Conservation (phyloP, 2,329 filamentous ascomycete species). For the Fusarium armeniacum region DNA sequence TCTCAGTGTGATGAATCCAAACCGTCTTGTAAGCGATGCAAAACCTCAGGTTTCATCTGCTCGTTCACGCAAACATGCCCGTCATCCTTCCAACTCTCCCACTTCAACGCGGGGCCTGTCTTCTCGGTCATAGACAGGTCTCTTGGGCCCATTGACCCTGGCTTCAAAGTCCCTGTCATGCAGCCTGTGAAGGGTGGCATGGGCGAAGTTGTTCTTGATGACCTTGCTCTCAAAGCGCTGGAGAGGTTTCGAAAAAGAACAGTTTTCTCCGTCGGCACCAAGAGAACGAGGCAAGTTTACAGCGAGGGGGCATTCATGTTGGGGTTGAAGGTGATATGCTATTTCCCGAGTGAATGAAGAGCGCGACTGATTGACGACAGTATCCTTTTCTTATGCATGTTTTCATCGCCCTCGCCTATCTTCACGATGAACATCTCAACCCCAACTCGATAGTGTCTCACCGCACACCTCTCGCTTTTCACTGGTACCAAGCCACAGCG, state of each 20-base stretch:
- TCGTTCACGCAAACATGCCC: conserved; percentile 56
- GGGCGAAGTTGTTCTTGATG: conserved; percentile 52
- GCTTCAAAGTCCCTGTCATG: conserved; percentile 46
- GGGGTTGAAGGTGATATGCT: conserved; percentile 54
- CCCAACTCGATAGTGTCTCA: conserved; percentile 44
- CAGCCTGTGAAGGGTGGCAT: conserved; percentile 34
- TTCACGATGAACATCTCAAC: conserved; percentile 65
- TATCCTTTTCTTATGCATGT: conserved; percentile 68
- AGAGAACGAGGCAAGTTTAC: conserved; percentile 52
- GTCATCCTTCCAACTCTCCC: conserved; percentile 44
- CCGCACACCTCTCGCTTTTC: conserved; percentile 56
- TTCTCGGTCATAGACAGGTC: conserved; percentile 23
- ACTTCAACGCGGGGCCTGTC: conserved; percentile 29
- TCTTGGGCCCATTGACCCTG: conserved; percentile 31
- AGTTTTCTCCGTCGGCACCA: conserved; percentile 57
- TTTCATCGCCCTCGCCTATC: conserved; percentile 64
- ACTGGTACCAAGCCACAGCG: conserved; percentile 62
- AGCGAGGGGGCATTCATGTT: conserved; percentile 55
- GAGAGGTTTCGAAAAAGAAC: conserved; percentile 61
- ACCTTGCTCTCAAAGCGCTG: conserved; percentile 54
- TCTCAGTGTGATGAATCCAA: conserved; percentile 67
- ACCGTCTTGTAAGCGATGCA: conserved; percentile 64
- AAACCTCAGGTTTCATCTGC: conserved; percentile 62
- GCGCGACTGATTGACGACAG: conserved; percentile 46
- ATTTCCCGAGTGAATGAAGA: background rate